Evolutionary conservation across 179 eudicot species (phyloP).

Genomic region (Nepenthes alata): DNA sequence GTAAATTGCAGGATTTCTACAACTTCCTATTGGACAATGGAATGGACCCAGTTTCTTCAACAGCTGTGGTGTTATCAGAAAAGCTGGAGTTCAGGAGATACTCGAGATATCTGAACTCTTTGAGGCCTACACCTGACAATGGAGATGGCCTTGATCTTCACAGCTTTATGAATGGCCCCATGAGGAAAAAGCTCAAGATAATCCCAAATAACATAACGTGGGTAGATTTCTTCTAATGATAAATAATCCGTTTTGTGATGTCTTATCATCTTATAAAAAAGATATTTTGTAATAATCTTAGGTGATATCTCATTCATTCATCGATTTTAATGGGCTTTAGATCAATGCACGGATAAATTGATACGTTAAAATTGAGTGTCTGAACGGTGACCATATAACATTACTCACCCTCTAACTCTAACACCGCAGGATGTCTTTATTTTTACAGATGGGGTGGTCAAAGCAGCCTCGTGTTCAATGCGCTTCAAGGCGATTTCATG

Average conservation of each 20-base stretch:
- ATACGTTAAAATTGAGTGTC: no score
- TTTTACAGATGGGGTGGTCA: conserved; percentile 68
- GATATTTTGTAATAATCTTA: no score
- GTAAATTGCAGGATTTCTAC: conserved; percentile 56
- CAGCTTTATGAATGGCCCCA: conserved; percentile 52
- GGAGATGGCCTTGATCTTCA: conserved; percentile 22
- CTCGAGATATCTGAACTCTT: conserved; percentile 37
- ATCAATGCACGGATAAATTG: no score
- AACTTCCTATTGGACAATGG: conserved; percentile 54
- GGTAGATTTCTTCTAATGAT: conserved; percentile 8
- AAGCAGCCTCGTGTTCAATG: conserved; percentile 39
- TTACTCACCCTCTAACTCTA: no score
- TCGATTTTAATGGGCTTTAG: no score
- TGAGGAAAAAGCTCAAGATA: conserved; percentile 59
- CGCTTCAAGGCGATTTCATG: conserved; percentile 66
- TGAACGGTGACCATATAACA: no score
- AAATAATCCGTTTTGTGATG: no score
- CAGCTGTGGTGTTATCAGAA: conserved; percentile 17
- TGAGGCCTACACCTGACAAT: not conserved
- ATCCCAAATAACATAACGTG: conserved; percentile 54
- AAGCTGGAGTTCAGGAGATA: conserved; percentile 37
- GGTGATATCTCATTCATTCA: no score
- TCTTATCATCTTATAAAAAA: no score
- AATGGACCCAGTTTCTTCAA: conserved; percentile 39
- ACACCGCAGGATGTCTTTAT: no score